Evolutionary conservation across 768 basidiomycete species (phyloP), one percentile per base, ranked within the genome.

Genomic region (Lactarius evosmus): DNA sequence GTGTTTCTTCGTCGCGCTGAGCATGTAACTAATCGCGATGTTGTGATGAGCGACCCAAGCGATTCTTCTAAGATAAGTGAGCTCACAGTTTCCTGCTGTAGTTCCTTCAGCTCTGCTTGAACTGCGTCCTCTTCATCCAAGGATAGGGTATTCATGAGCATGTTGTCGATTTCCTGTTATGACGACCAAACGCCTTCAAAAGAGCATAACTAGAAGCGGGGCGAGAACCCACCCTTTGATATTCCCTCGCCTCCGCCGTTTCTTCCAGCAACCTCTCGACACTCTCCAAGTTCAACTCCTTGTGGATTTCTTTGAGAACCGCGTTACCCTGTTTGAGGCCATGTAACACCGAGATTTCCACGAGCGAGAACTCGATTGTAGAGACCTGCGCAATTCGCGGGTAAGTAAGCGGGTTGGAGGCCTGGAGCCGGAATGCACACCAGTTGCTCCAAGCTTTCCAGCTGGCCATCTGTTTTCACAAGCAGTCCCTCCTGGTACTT

Each of bases 261-360:
- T 97, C 93, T 68, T 89, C 93, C 78, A 99, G 81, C 57, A 98
- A 78, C 72, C 85, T 91, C 81, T 98, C 96, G n/a, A 98, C 95
- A 64, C 80, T 86, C 74, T 97, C 94, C 9, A 94, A 70, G 69
- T 87, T 93, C 85, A 99, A 86, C 74, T 98, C 94, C 69, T 87
- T 87, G 74, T 99, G 95, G 17, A 99, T 89, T 75, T 97, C 87
- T 74, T 90, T 93, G 51, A 99, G 79, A 1, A 98, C 94, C 33
- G 91, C 89, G 69, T 90, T 98, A 2, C 97, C 97, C 76, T 95
- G 93, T 74, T 93, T 85, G 50, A 99, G 77, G 8, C 96, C 97
- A 73, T 93, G 93, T 36, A 98, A 72, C 11, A 99, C 91, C 2
- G 95, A 94, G 51, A 91, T 85, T 75, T 98, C 92, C 25, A 98